Base-by-base conservation (phyloP, 202 grass and related monocot genomes). In the Setaria italica region DNA sequence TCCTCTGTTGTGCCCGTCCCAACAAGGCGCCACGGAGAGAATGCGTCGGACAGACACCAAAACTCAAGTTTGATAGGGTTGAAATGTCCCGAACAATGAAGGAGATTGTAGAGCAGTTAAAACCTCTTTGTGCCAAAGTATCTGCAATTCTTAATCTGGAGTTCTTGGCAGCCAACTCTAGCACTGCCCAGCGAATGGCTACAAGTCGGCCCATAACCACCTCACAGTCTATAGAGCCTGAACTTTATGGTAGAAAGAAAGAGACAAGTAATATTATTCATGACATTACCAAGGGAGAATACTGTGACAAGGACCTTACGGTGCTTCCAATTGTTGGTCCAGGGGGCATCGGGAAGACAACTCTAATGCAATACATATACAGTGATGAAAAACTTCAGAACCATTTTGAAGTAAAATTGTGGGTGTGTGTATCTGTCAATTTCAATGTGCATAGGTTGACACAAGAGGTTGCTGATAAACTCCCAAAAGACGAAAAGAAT, bases 341-440 rank as follows among this genome's bases (percentile, higher is more conserved):
- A 0, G 80, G 88, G 0, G 88, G 88, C 4, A 45, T 90, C 46
- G 83, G 83, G 0, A 90, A 90, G 37, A 90, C 83, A 72, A 86
- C 88, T 57, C 65, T 90, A 16, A 29, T 46, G 2, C 76, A 87
- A n/a, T 50, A 66, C 74, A 67, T 90, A 16, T 87, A 85, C 56
- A 53, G 50, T 8, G 3, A 68, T 17, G 53, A 19, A 0, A 20
- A 58, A 21, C 2, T 20, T 2, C 7, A 58, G 20, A 58, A 0
- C 2, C 55, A 58, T 58, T 63, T 63, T 14, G 60, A 63, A 0
- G 1, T 14, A 14, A 63, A 63, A 33, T 0, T 63, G 11, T 63
- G 60, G 32, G 63, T 37, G 11, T 16, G 33, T 17, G 33, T 37
- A 21, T 66, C 63, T 37, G 7, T 17, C 14, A 35, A 16, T 8